Evolutionary conservation across 352 stramenopile genomes (phyloP).

Genomic region (Phytopythium aichiense): DNA sequence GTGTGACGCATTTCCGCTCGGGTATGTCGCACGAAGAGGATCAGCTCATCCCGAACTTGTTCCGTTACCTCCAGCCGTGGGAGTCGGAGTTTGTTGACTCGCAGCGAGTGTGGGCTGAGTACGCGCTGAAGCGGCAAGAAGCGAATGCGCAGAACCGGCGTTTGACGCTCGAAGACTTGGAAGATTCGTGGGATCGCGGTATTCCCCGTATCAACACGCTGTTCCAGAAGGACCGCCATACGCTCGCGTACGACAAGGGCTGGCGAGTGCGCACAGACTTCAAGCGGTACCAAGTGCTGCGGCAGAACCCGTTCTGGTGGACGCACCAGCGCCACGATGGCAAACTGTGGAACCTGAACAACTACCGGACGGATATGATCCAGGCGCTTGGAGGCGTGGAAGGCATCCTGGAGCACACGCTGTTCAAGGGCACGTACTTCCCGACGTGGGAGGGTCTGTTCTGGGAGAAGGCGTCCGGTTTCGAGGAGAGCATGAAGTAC

Average conservation of each 20-base stretch:
- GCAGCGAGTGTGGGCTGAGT: slow-evolving; percentile 99
- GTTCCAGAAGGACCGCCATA: slow-evolving; percentile 98
- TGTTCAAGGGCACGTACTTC: slow-evolving; percentile 99
- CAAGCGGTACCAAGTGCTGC: slow-evolving; percentile 97
- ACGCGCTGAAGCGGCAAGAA: slow-evolving; percentile 99
- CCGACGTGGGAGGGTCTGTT: slow-evolving; percentile 99
- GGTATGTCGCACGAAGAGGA: slow-evolving; percentile 98
- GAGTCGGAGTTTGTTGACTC: slow-evolving; percentile 99
- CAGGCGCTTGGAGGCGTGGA: slow-evolving; percentile 99
- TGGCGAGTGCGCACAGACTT: slow-evolving; percentile 99
- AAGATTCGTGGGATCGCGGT: slow-evolving; percentile 99
- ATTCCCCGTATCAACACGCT: slow-evolving; percentile 97
- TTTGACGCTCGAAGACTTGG: slow-evolving; percentile 98
- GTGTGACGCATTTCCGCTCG: slow-evolving; percentile 99
- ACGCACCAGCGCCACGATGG: slow-evolving; percentile 98
- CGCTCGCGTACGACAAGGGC: slow-evolving; percentile 99
- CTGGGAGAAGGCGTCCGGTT: slow-evolving; percentile 99
- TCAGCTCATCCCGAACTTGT: slow-evolving; percentile 99
- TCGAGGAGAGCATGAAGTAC: slow-evolving; percentile 96
- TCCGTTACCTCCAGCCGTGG: slow-evolving; percentile 98
- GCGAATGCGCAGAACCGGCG: slow-evolving; percentile 98
- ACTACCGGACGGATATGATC: slow-evolving; percentile 99
- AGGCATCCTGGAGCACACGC: slow-evolving; percentile 99
- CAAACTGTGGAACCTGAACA: slow-evolving; percentile 99
- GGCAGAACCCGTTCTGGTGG: slow-evolving; percentile 99